Evolutionary conservation across 2,329 filamentous ascomycete genomes (phyloP), one percentile per base, ranked within the genome.

Genomic region (Colletotrichum incanum): DNA sequence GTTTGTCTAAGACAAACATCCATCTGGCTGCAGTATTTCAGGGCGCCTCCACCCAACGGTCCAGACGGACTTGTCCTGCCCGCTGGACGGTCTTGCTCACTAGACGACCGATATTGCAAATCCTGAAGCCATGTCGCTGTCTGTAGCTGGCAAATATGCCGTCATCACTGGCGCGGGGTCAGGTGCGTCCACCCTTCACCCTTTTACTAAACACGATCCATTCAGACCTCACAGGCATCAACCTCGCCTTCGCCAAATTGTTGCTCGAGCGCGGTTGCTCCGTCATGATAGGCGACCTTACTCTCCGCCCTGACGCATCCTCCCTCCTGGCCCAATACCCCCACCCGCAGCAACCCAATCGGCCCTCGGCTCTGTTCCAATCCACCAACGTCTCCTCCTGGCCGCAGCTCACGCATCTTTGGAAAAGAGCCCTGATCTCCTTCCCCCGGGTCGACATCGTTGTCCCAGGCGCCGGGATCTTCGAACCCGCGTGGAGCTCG

Each of bases 271-370:
- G 78, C 23, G 81, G 80, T 65, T 83, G 79, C 73, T 83, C 82
- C 12, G 81, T 84, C 52, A 67, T 84, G 31, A 77, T 84, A 47
- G 82, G 77, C 52, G 82, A 84, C 72, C 75, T 83, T 50, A 71
- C 74, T 43, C 78, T 83, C 26, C 78, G 78, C 9, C 76, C 80
- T 18, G 80, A 82, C 68, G 80, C 82, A n/a, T 75, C 80, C 54
- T 67, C 75, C 16, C 75, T 84, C 14, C 66, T 83, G n/a, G 67
- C 72, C 6, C 67, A 79, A 43, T 80, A 82, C 60, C 78, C 80
- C 3, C 76, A 79, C 70, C 73, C 74, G 1, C 69, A 56, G 18
- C 26, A 56, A 14, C 31, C 65, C 11, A 70, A 73, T 26, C 75
- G 73, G 41, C 76, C 80, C 0, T 78, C 77, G 0, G 77, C 76